phyloP scores from a whole-genome alignment of 805 yeast genomes.

The Komagataella pastoris region DNA sequence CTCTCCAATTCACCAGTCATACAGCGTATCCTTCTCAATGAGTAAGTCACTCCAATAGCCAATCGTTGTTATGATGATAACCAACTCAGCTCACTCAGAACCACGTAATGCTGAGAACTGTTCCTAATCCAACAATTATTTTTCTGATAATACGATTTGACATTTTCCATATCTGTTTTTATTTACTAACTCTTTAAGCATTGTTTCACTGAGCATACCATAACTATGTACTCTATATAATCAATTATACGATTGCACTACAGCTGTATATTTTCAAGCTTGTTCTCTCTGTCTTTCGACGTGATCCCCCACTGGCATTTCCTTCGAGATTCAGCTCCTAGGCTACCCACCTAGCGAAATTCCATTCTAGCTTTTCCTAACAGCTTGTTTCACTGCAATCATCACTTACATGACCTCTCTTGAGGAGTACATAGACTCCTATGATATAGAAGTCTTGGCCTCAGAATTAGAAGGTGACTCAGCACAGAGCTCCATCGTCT shows the following conservation, averaged over 20 bases:
- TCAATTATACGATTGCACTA: not conserved
- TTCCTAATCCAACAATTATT: slow-evolving; percentile 37
- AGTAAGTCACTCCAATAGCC: slow-evolving; percentile 6
- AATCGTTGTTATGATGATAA: slow-evolving; percentile 29
- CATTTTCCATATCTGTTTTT: not conserved
- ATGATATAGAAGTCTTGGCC: not conserved
- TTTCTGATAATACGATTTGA: slow-evolving; percentile 12
- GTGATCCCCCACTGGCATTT: no score
- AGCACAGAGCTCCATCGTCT: not conserved
- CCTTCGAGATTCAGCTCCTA: not conserved
- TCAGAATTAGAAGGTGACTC: not conserved
- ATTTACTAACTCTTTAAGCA: not conserved
- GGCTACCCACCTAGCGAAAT: not conserved
- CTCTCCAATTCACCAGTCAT: not conserved
- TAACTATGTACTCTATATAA: not conserved
- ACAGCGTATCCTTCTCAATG: not conserved
- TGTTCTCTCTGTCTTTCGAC: no score
- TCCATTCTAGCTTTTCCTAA: not conserved
- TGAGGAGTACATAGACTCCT: not conserved
- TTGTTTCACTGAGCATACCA: not conserved
- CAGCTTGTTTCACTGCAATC: not conserved
- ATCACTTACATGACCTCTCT: not conserved
- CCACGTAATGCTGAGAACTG: slow-evolving; percentile 33
- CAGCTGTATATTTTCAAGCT: no score
- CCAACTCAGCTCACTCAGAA: slow-evolving; percentile 49